Percentiles rank a stretch among this genome's conserved stretches.
Conservation (phyloP, 2,329 filamentous ascomycete genomes). For the Fusarium pseudonygamai region DNA sequence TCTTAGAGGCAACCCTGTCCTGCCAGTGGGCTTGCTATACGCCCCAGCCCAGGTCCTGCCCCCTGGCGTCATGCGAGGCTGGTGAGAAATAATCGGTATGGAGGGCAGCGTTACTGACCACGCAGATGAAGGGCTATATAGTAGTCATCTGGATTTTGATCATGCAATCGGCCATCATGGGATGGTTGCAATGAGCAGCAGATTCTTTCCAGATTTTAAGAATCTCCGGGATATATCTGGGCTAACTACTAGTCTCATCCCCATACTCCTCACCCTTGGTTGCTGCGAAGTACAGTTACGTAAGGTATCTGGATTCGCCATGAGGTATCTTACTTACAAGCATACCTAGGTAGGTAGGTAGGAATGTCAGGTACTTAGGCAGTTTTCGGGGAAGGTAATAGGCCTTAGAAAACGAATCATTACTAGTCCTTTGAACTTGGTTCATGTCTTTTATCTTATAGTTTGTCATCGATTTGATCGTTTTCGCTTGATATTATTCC, state of each 20-base stretch:
- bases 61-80: not conserved
- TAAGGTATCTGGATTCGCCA: not conserved
- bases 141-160: not conserved
- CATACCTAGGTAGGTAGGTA: too few relatives aligned
- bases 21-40: not conserved
- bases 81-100: not conserved
- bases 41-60: not conserved
- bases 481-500: not conserved
- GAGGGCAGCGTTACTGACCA: not conserved
- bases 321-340: not conserved
- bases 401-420: not conserved
- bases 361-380: not conserved
- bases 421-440: not conserved
- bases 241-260: not conserved
- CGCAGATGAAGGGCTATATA: not conserved
- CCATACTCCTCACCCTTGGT: not conserved
- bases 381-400: not conserved
- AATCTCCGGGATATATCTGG: not conserved
- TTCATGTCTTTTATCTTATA: not conserved
- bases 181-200: constrained; percentile 6
- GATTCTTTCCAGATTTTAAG: constrained; percentile 21
- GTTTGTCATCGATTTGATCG: not conserved
- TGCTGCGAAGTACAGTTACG: not conserved
- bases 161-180: not conserved
- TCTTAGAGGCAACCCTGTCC: not conserved